Base-by-base conservation (phyloP, 2,329 filamentous ascomycete genomes). In the Elsinoe necatrix region DNA sequence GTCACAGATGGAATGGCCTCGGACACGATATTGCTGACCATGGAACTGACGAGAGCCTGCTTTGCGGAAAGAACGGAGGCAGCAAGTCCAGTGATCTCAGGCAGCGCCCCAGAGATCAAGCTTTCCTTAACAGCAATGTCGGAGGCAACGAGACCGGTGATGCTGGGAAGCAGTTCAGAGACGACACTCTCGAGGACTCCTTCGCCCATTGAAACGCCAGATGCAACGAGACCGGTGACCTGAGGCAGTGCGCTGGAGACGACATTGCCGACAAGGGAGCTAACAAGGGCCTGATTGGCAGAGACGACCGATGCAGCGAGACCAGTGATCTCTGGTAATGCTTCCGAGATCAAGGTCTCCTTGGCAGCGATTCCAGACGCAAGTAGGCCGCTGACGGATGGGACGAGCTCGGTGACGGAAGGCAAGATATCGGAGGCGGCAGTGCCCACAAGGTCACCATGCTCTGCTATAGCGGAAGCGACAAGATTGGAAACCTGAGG, bases 331-430 rank as follows among this genome's bases (percentile, higher is more conserved):
- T 23, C 48, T 20, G 48, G 48, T 9, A 39, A 1, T 2, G 48
- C 48, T 12, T 52, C 31, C 2, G 20, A 29, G 34, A 39, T 34
- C 20, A 52, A 21, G 31, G 18, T 37, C 8, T 29, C 2, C 31
- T 52, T 52, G 31, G 48, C 31, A n/a, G 48, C 48, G 21, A 52
- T 35, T 8, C 48, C 48, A 18, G 48, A 52, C 6, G 48, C 48
- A 12, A 52, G 34, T 6, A 50, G 14, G 7, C 25, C 25, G 21
- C 25, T 16, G 45, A 50, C 29, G 12, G 45, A 31, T 12, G 45
- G 45, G 9, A 50, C 23, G 18, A 50, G 23, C 11, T 21, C 45
- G 21, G 45, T 50, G n/a, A 50, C 18, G n/a, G 25, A 35, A 50
- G 45, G 45, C 45, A 50, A 25, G 4, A 35, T 35, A 2, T 31